phyloP scores from a whole-genome alignment of 2,329 filamentous ascomycete species.

The Neofusicoccum umdonicola region DNA sequence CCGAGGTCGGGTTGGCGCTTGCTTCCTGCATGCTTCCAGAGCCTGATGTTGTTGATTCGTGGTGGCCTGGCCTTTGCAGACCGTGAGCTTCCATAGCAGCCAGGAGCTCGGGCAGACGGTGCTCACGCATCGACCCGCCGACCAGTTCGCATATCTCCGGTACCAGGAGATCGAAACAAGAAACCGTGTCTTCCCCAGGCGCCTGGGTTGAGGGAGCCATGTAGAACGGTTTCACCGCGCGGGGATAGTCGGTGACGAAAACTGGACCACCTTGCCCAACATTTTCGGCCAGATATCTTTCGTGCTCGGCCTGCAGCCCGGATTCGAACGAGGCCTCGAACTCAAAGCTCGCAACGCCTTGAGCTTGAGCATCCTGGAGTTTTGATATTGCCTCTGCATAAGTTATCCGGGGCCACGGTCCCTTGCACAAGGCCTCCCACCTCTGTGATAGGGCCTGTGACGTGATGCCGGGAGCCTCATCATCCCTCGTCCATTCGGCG shows the following conservation, averaged over 20 bases:
- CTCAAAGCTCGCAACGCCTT: slow-evolving; percentile 57
- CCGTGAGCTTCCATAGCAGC: slow-evolving; percentile 69
- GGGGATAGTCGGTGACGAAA: slow-evolving; percentile 93
- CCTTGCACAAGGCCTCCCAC: slow-evolving; percentile 68
- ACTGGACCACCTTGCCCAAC: slow-evolving; percentile 67
- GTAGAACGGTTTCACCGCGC: slow-evolving; percentile 86
- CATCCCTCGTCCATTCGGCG: slow-evolving; percentile 36
- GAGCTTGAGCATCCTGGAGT: slow-evolving; percentile 59
- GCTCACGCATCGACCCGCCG: slow-evolving; percentile 85
- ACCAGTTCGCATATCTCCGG: slow-evolving; percentile 83
- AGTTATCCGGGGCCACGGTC: slow-evolving; percentile 80
- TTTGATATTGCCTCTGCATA: slow-evolving; percentile 74
- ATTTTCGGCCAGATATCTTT: slow-evolving; percentile 75
- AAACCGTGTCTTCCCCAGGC: slow-evolving; percentile 57
- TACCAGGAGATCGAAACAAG: slow-evolving; percentile 87
- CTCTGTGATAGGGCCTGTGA: slow-evolving; percentile 59
- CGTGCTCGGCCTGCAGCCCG: slow-evolving; percentile 86
- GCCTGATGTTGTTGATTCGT: neutral
- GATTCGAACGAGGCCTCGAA: slow-evolving; percentile 67
- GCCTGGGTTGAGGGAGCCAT: slow-evolving; percentile 56
- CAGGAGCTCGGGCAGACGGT: slow-evolving; percentile 66
- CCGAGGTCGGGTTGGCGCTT: neutral
- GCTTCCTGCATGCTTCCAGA: neutral
- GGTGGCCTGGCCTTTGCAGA: slow-evolving; percentile 45
- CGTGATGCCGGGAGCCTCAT: slow-evolving; percentile 36